Evolutionary conservation across 768 basidiomycete species (phyloP), one percentile per base, ranked within the genome.

Genomic region (Hypsizygus marmoreus): DNA sequence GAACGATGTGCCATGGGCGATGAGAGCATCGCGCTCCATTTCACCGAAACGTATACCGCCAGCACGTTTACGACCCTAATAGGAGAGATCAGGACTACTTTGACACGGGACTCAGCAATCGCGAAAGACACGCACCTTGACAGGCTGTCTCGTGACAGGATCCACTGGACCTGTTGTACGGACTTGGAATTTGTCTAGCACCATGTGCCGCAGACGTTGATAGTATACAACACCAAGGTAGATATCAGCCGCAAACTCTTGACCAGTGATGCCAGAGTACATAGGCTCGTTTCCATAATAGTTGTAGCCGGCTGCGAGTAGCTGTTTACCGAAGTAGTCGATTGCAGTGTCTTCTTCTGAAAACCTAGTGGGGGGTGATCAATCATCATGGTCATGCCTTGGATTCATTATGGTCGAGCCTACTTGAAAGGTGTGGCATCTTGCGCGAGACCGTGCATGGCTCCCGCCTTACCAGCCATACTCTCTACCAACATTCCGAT

Each of bases 401-500:
- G 42, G 45, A 43, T 33, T 34, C 40, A 41, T 42, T 14, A 16
- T 41, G 17, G 11, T n/a, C n/a, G n/a, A n/a, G 68, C 88, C 58
- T 60, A 95, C 92, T 89, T 89, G 80, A 98, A 99, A 13, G 97
- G 97, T 14, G 97, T 97, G 11, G 92, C 97, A 69, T 99, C 97
- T 65, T 99, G 97, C 11, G 97, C 94, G 17, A 99, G 76, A 32
- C 97, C 97, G 56, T 98, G 97, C 90, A 98, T 91, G 6, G 95
- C 89, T 47, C 97, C 97, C 2, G 97, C 89, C 67, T 99, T 99
- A n/a, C 97, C 97, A 0, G 97, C 97, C 84, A 98, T 86, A 68
- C 92, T 95, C 75, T 99, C 97, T 47, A 99, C 93, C 64, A 99
- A 85, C 97, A 99, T 99, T 48, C 97, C 97, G 58, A 99, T 99